phyloP scores from a whole-genome alignment of 129 eudicot genomes.

The Sambucus nigra region DNA sequence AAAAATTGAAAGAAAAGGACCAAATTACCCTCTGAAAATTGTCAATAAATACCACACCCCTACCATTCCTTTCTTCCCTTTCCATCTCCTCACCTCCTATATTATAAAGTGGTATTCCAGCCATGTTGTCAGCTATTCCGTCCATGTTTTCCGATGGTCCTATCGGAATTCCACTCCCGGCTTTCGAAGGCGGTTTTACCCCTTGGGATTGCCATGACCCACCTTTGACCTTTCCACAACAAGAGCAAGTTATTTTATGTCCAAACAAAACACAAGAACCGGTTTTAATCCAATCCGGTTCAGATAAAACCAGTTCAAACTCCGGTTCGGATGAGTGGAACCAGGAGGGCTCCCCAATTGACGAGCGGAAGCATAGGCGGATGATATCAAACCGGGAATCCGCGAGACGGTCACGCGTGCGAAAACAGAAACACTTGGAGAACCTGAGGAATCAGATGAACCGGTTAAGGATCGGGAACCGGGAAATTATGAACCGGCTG shows the following conservation, averaged over 20 bases:
- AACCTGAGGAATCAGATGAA: slow-evolving; percentile 53
- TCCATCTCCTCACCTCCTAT: slow-evolving; percentile 46
- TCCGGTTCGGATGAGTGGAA: slow-evolving; percentile 21
- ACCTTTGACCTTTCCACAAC: slow-evolving; percentile 21
- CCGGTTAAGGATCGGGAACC: slow-evolving; percentile 47
- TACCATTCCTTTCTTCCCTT: slow-evolving; percentile 71
- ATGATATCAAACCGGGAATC: slow-evolving; percentile 95
- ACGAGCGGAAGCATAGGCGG: slow-evolving; percentile 71
- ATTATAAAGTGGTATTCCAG: slow-evolving; percentile 30
- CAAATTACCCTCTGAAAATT: slow-evolving; percentile 3
- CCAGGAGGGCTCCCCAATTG: slow-evolving; percentile 9
- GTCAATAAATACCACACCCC: slow-evolving; percentile 55
- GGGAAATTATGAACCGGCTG: slow-evolving; percentile 61
- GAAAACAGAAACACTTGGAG: slow-evolving; percentile 80
- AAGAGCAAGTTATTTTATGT: slow-evolving; percentile 27
- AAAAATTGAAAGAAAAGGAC: too few relatives aligned
- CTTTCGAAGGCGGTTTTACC: slow-evolving; percentile 33
- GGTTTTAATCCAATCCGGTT: not conserved
- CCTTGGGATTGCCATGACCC: slow-evolving; percentile 55
- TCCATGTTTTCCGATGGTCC: slow-evolving; percentile 27
- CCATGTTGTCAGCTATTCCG: slow-evolving; percentile 53
- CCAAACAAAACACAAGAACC: slow-evolving; percentile 33
- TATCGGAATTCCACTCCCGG: slow-evolving; percentile 19
- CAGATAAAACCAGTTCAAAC: not conserved
- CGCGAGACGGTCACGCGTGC: slow-evolving; percentile 78